Base-by-base conservation (phyloP, 306 rosid species). In the Prunus mira region DNA sequence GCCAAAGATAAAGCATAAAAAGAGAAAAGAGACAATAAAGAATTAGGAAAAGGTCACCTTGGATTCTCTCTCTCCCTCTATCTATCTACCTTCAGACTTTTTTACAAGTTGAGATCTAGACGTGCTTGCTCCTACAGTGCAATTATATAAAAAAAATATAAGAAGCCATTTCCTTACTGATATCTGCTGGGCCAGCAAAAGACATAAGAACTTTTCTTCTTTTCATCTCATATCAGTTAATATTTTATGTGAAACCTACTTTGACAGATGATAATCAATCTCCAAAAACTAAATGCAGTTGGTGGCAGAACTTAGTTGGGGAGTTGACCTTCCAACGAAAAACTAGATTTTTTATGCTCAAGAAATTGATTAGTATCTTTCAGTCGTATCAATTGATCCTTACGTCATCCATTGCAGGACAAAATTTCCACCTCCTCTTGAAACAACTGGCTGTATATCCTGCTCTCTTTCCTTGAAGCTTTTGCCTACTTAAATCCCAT, bases 241-340 rank as follows among this genome's bases (percentile, higher is more conserved):
- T 56, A 25, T n/a, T n/a, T 2, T 8, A n/a, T 6, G 67, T 6
- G 6, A 63, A 63, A 30, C 2, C 54, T 34, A 11, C 13, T 19
- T 65, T 24, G 34, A 32, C 24, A 34, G 6, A 15, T 9, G 6
- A 32, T 62, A 8, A 8, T 64, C 22, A 64, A 10, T 15, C 60
- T 55, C 38, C 76, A 22, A 19, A 71, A 73, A 45, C 55, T 22
- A 57, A 24, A 58, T 65, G 28, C 38, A 61, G 78, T 79, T 61
- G 92, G 88, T 69, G 20, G 38, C 57, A 76, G 27, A 74, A 32
- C 69, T 66, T 79, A 75, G 83, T 79, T 83, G 79, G 62, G 67
- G 66, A 68, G 82, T 71, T 83, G 89, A 82, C 88, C 79, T 67
- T 81, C 69, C 91, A 85, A 76, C 90, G 32, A 78, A 58, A 61